phyloP scores from a whole-genome alignment of 2,329 filamentous ascomycete genomes.

The Curvularia verruculosa region DNA sequence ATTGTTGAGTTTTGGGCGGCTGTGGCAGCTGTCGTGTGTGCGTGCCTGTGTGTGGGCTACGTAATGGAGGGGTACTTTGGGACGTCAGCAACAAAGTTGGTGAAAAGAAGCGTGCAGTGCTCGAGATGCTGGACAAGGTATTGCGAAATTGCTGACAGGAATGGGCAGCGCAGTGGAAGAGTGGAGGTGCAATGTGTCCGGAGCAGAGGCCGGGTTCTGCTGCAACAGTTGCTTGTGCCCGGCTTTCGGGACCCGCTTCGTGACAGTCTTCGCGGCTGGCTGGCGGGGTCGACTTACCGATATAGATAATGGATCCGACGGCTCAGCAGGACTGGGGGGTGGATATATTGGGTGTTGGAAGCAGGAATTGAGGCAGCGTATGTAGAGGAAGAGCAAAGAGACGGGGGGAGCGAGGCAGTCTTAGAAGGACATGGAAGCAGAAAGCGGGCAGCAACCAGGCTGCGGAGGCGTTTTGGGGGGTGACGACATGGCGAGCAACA shows the following conservation, averaged over 20 bases:
- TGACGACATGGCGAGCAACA: slow-evolving; percentile 44
- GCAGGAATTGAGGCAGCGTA: slow-evolving; percentile 3
- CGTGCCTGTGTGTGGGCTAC: slow-evolving; percentile 22
- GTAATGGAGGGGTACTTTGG: slow-evolving; percentile 23
- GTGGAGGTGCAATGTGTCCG: slow-evolving; percentile 45
- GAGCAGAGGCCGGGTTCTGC: slow-evolving; percentile 38
- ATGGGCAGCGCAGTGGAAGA: slow-evolving; percentile 12
- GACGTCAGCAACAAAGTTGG: slow-evolving; percentile 36
- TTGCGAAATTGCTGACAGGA: slow-evolving; percentile 19
- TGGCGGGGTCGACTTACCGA: slow-evolving; percentile 37
- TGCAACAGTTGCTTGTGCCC: slow-evolving; percentile 13
- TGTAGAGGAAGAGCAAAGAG: slow-evolving; percentile 6
- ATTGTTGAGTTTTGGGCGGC: slow-evolving; percentile 52
- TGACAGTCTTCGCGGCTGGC: slow-evolving; percentile 37
- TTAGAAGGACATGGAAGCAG: slow-evolving; percentile 5
- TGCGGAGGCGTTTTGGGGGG: slow-evolving; percentile 36
- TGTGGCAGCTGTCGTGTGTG: slow-evolving; percentile 27
- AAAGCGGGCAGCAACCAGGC: slow-evolving; percentile 40
- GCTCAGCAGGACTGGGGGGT: slow-evolving; percentile 2
- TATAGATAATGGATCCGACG: slow-evolving; percentile 22
- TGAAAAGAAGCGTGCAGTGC: slow-evolving; percentile 12
- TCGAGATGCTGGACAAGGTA: slow-evolving; percentile 21
- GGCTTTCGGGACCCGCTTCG: slow-evolving; percentile 38
- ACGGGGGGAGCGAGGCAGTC: slow-evolving; percentile 9
- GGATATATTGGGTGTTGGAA: not conserved